Evolutionary conservation across 345 rosid genomes (phyloP).

Genomic region (Cochlearia excelsa): DNA sequence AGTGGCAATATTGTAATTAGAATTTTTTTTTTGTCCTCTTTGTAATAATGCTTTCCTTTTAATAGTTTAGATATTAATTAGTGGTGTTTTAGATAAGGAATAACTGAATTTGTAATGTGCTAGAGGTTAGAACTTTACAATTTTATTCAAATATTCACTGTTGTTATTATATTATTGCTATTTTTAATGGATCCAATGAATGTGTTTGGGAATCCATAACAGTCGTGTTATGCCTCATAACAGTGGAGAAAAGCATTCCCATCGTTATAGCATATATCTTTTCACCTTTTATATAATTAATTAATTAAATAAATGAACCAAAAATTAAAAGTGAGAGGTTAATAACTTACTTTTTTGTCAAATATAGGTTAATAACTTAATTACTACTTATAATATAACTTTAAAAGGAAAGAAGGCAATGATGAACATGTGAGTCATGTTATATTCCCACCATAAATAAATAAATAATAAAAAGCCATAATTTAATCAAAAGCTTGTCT

Average conservation of each 20-base stretch:
- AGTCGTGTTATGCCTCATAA: constrained; percentile 34
- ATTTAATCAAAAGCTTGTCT: constrained; percentile 32
- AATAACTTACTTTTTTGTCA: constrained; percentile 31
- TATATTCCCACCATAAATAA: constrained; percentile 36
- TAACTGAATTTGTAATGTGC: not conserved
- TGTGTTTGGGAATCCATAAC: constrained; percentile 36
- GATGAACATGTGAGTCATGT: constrained; percentile 39
- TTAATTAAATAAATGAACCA: constrained; percentile 22
- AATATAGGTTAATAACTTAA: too few species aligned
- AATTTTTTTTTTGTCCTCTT: too few species aligned
- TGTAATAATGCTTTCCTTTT: too few species aligned
- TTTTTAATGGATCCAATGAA: constrained; percentile 31
- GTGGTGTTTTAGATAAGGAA: too few species aligned
- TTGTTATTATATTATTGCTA: not conserved
- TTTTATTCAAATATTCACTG: not conserved
- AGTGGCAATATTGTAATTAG: too few species aligned
- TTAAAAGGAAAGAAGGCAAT: constrained; percentile 27
- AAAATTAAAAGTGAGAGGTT: constrained; percentile 24
- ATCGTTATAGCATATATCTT: constrained; percentile 35
- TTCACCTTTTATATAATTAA: constrained; percentile 24
- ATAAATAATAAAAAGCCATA: constrained; percentile 2
- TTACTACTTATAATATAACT: too few species aligned
- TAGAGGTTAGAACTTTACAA: not conserved
- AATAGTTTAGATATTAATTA: too few species aligned
- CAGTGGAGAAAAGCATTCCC: constrained; percentile 33